phyloP scores from a whole-genome alignment of 805 yeast species.

The Wickerhamomyces rabaulensis region DNA sequence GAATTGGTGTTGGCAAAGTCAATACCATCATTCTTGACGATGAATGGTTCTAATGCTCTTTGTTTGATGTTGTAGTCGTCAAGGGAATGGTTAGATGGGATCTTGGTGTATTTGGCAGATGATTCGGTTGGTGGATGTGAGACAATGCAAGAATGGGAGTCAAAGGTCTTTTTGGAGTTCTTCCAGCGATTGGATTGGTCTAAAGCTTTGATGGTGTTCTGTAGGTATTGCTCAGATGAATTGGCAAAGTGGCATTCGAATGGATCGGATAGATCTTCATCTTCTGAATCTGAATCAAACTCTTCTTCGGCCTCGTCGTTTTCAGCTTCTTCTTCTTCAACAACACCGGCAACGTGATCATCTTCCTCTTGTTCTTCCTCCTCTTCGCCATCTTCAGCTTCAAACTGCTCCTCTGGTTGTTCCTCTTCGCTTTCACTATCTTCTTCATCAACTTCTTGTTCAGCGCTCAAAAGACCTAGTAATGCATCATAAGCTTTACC shows the following conservation, averaged over 20 bases:
- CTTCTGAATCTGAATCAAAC: slow-evolving; percentile 22
- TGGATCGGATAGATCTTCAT: slow-evolving; percentile 53
- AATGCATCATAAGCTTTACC: slow-evolving; percentile 62
- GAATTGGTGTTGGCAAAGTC: slow-evolving; percentile 25
- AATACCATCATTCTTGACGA: slow-evolving; percentile 10
- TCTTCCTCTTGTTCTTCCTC: slow-evolving; percentile 30
- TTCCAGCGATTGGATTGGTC: slow-evolving; percentile 18
- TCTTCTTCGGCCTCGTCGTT: slow-evolving; percentile 23
- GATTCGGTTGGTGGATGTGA: slow-evolving; percentile 24
- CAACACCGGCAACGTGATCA: slow-evolving; percentile 20
- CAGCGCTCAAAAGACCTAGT: slow-evolving; percentile 52
- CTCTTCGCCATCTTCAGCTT: slow-evolving; percentile 15
- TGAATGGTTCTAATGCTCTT: slow-evolving; percentile 29
- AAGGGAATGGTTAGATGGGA: slow-evolving; percentile 19
- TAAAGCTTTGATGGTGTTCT: slow-evolving; percentile 30
- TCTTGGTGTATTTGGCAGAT: slow-evolving; percentile 14
- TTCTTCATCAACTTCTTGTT: slow-evolving; percentile 28
- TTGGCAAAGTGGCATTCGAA: slow-evolving; percentile 72
- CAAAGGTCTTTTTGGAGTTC: slow-evolving; percentile 18
- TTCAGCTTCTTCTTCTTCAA: slow-evolving; percentile 16
- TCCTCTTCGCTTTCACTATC: slow-evolving; percentile 12
- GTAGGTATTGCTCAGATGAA: slow-evolving; percentile 31
- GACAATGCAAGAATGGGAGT: slow-evolving; percentile 14
- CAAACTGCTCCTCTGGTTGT: slow-evolving; percentile 11
- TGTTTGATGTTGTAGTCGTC: slow-evolving; percentile 41